These are phyloP conservation scores for Alloascoidea africana DNA, from an alignment of 805 yeast species.

Conservation along the genomic window DNA sequence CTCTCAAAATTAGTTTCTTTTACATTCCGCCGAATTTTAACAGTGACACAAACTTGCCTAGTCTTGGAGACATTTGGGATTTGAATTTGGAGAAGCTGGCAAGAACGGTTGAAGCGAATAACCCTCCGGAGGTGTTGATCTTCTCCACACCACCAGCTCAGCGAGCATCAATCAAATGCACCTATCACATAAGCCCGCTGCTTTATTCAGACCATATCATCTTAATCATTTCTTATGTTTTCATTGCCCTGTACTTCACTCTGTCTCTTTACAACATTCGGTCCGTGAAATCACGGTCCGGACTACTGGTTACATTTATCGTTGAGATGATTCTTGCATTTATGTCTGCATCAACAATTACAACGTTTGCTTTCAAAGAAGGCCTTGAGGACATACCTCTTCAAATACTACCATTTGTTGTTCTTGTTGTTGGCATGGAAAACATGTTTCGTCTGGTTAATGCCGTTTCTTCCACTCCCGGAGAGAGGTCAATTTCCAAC, in stretches of 20 bases:
- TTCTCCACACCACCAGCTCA: constrained; percentile 14
- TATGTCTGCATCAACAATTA: constrained; percentile 26
- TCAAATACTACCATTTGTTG: constrained; percentile 24
- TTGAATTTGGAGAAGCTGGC: constrained; percentile 27
- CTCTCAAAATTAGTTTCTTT: constrained; percentile 21
- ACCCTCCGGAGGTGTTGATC: constrained; percentile 17
- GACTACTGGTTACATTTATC: constrained; percentile 27
- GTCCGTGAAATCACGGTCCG: constrained; percentile 28
- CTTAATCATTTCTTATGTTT: constrained; percentile 13
- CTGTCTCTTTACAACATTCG: constrained; percentile 25
- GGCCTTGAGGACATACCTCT: constrained; percentile 21
- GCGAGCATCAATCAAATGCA: constrained; percentile 5
- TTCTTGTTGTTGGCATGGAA: constrained; percentile 28
- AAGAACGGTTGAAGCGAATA: constrained; percentile 15
- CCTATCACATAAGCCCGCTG: constrained; percentile 9
- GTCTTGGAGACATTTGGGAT: constrained; percentile 24
- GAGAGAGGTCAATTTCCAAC: no score
- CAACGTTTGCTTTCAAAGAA: constrained; percentile 20
- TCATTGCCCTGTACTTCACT: constrained; percentile 18
- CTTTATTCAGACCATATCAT: constrained; percentile 11
- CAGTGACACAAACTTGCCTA: no score
- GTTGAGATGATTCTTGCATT: constrained; percentile 25
- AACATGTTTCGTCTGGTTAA: constrained; percentile 31
- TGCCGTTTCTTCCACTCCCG: constrained; percentile 23
- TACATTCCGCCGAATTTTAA: constrained; percentile 12